phyloP scores from a whole-genome alignment of 2,329 filamentous ascomycete species.

The Microsporum audouinii region DNA sequence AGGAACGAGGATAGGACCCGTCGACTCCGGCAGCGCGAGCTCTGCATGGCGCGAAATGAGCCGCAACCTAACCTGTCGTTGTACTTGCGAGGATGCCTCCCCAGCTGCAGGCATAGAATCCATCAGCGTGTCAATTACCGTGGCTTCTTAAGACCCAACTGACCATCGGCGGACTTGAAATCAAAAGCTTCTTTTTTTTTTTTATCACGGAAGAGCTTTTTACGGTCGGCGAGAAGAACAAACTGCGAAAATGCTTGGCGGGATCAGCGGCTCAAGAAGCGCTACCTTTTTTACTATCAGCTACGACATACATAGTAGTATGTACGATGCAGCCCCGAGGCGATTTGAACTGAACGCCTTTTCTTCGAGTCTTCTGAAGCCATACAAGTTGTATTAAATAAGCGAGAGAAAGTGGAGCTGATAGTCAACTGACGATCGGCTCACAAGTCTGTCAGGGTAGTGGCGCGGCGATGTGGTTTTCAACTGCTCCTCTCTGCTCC shows the following conservation, averaged over 20 bases:
- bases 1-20: constrained; percentile 47
- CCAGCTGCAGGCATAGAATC: constrained; percentile 14
- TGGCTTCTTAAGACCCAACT: neutral
- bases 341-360: too few species aligned
- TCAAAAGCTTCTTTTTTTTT: constrained; percentile 1
- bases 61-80: constrained; percentile 44
- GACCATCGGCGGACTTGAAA: neutral
- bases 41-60: constrained; percentile 43
- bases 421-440: too few species aligned
- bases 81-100: constrained; percentile 14
- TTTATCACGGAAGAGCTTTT: constrained; percentile 3
- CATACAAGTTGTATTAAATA: too few species aligned
- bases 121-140: constrained; percentile 7
- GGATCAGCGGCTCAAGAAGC: too few species aligned
- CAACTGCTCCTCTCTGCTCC: too few species aligned
- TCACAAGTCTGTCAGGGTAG: too few species aligned
- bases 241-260: constrained; percentile 22
- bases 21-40: constrained; percentile 43
- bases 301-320: too few species aligned
- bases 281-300: too few species aligned
- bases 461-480: too few species aligned
- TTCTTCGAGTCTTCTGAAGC: too few species aligned
- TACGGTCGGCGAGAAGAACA: constrained; percentile 16
- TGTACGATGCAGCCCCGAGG: too few species aligned
- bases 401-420: too few species aligned